Percentiles rank a stretch among this genome's conserved stretches.
phyloP scores from a whole-genome alignment of 768 basidiomycete species.

The Russula lepida region DNA sequence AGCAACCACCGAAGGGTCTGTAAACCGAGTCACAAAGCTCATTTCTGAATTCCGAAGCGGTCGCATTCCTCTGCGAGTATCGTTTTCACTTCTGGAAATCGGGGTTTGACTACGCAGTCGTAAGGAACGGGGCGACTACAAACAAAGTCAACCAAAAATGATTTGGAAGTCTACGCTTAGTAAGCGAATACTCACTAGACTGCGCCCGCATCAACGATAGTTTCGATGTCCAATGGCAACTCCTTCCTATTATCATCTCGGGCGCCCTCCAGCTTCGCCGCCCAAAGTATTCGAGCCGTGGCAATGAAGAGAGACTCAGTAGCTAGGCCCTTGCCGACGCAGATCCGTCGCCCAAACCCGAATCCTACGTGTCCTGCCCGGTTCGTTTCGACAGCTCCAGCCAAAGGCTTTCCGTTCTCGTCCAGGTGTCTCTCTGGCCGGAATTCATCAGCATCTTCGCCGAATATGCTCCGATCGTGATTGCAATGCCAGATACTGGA shows the following conservation, averaged over 20 bases:
- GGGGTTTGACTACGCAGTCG: constrained; percentile 19
- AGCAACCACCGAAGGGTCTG: background rate
- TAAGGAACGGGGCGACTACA: constrained; percentile 18
- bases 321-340: constrained; percentile 21
- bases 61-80: constrained; percentile 3
- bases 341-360: constrained; percentile 20
- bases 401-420: too few species aligned
- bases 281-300: constrained; percentile 19
- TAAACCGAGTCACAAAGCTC: background rate
- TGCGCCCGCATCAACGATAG: background rate
- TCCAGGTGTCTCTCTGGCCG: too few species aligned
- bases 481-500: too few species aligned
- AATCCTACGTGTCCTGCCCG: constrained; percentile 16
- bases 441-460: too few species aligned
- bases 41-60: background rate
- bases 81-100: constrained; percentile 11
- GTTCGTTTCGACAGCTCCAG: too few species aligned
- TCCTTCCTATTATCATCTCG: constrained; percentile 12
- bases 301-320: constrained; percentile 20
- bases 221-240: background rate
- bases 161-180: background rate
- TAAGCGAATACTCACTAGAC: constrained; percentile 1
- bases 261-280: constrained; percentile 12
- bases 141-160: background rate
- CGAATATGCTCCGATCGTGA: too few species aligned